Base-by-base conservation (phyloP, 208 protist genomes). In the Herpetomonas tarakana region DNA sequence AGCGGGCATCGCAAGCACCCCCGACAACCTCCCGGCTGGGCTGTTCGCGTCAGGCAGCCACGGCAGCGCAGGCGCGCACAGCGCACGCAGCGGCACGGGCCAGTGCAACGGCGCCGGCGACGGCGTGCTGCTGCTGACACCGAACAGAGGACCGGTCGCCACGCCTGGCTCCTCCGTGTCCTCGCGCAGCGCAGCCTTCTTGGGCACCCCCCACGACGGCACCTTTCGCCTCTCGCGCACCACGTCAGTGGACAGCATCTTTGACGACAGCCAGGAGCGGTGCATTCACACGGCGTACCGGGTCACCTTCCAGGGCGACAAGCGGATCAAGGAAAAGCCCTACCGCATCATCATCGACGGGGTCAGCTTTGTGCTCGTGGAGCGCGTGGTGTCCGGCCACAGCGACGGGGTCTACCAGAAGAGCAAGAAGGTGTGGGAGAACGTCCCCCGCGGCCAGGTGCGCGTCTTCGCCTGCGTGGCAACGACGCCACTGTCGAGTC, bases 351-450 rank as follows among this genome's bases (percentile, higher is more conserved):
- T 53, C n/a, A 62, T 78, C n/a, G 71, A 78, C 51, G 69, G 73
- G 1, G 38, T 29, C 9, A 31, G 25, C 11, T 90, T 95, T 45
- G 51, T 89, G 31, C 54, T 95, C 0, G 76, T 88, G 12, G 80
- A 90, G 55, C 81, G 83, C 31, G 71, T 65, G 24, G 63, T 88
- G 18, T 49, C 62, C 30, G 88, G 82, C 28, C 62, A 74, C 53
- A 73, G 72, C 45, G 72, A 88, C 47, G 74, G 58, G n/a, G 73
- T 91, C n/a, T 95, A 95, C 59, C 58, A 58, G 3, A 78, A 71
- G 38, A 90, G 75, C 53, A 72, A 65, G 11, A 86, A 87, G 41
- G 60, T 91, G n/a, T 95, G 88, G 86, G 83, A 95, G 65, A 63
- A 84, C 25, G 69, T 95, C 4, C 88, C 88, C 4, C 51, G 80